Percentiles rank a stretch among this genome's conserved stretches.
phyloP scores from a whole-genome alignment of 1,284 basidiomycete species.

The Naganishia sp. region DNA sequence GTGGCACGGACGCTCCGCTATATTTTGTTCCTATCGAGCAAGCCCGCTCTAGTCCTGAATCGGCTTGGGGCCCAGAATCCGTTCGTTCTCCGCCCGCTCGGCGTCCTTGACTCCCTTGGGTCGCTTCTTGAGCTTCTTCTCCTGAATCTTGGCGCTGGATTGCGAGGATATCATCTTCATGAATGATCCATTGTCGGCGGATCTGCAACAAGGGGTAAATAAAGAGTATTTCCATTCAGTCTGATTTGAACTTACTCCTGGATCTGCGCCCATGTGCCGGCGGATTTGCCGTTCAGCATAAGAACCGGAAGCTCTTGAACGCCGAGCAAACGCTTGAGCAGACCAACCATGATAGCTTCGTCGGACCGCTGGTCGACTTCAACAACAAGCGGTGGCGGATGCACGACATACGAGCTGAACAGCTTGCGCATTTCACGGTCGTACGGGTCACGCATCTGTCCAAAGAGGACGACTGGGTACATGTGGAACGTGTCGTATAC shows the following conservation, averaged over 20 bases:
- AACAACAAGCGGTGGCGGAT: conserved; percentile 68
- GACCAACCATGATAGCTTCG: conserved; percentile 56
- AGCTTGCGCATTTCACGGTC: conserved; percentile 67
- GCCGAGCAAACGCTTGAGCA: conserved; percentile 62
- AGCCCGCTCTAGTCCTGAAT: conserved; percentile 28
- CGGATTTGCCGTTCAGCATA: conserved; percentile 65
- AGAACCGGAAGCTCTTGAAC: conserved; percentile 66
- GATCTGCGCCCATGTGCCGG: conserved; percentile 64
- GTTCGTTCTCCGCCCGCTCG: conserved; percentile 41
- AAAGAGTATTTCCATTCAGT: background rate
- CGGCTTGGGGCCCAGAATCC: conserved; percentile 41
- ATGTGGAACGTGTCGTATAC: conserved; percentile 62
- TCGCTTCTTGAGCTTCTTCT: conserved; percentile 48
- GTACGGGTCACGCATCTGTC: conserved; percentile 63
- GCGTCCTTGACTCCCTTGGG: conserved; percentile 43
- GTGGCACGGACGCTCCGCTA: no score
- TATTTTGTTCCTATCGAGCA: no score
- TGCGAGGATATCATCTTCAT: conserved; percentile 17
- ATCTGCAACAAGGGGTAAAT: background rate
- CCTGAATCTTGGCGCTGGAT: conserved; percentile 58
- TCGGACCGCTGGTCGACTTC: conserved; percentile 70
- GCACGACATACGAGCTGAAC: conserved; percentile 63
- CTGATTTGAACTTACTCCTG: conserved; percentile 34
- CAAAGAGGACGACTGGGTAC: conserved; percentile 75
- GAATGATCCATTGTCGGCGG: conserved; percentile 21